Evolutionary conservation across 1,284 basidiomycete genomes (phyloP).

Genomic region (Psilocybe mexicana): DNA sequence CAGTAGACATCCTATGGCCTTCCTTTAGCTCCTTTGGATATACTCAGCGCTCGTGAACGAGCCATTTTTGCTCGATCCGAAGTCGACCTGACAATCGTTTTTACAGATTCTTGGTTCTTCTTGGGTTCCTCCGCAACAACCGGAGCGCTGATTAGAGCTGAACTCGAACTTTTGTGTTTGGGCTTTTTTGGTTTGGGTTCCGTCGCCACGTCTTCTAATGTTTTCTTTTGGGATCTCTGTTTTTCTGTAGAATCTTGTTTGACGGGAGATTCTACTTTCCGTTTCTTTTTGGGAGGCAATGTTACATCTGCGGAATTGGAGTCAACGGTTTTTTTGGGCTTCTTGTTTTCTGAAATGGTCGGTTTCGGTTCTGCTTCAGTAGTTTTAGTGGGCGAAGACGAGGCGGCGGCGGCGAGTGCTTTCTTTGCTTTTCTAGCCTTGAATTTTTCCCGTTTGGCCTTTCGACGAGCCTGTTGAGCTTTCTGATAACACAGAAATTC

Average conservation of each 20-base stretch:
- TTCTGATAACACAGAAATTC: slow-evolving; percentile 34
- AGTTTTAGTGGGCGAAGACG: neutral
- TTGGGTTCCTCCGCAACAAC: neutral
- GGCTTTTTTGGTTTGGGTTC: neutral
- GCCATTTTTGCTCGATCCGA: slow-evolving; percentile 35
- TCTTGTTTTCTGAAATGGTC: neutral
- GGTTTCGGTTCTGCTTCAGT: neutral
- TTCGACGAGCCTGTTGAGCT: slow-evolving; percentile 31
- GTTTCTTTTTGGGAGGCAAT: slow-evolving; percentile 16
- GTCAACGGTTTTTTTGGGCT: slow-evolving; percentile 4
- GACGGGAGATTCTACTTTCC: neutral
- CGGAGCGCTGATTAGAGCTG: neutral
- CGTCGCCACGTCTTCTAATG: neutral
- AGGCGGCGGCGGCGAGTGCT: slow-evolving; percentile 9
- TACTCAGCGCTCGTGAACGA: slow-evolving; percentile 26
- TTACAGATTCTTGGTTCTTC: slow-evolving; percentile 22
- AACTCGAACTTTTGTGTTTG: neutral
- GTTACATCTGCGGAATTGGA: neutral
- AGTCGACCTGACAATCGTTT: slow-evolving; percentile 34
- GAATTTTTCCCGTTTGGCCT: slow-evolving; percentile 34
- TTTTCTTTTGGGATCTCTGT: neutral
- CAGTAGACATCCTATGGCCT: neutral
- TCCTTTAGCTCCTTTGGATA: neutral
- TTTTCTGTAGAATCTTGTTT: neutral
- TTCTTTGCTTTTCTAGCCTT: slow-evolving; percentile 32